These are phyloP conservation scores for Vitellaria paradoxa DNA, from an alignment of 179 eudicot species.

Conservation along the genomic window DNA sequence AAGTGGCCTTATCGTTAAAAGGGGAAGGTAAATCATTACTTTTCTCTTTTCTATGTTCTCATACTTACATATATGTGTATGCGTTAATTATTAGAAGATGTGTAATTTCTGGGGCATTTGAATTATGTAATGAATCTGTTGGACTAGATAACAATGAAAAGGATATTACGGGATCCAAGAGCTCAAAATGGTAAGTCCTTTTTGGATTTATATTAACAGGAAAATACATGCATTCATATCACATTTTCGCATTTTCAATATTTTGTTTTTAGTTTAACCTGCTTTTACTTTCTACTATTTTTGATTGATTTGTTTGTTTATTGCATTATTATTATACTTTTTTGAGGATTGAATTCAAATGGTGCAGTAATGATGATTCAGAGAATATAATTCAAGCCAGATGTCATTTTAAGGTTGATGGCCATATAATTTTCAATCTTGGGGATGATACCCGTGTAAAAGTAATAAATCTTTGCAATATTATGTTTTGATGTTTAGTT, in stretches of 20 bases:
- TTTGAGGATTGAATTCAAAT: not conserved
- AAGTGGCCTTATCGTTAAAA: conserved; percentile 16
- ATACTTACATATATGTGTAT: not conserved
- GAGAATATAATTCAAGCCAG: conserved; percentile 26
- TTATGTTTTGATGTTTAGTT: not conserved
- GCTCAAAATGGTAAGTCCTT: not conserved
- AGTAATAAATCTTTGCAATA: conserved; percentile 14
- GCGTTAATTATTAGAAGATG: not conserved
- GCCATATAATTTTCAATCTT: conserved; percentile 19
- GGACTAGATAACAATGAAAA: not conserved
- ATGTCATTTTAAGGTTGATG: conserved; percentile 33
- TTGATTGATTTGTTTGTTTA: not conserved
- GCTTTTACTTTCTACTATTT: not conserved
- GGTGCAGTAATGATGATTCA: not conserved
- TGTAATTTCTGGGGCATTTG: too few species aligned
- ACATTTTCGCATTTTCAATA: too few species aligned
- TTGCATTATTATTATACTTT: too few species aligned
- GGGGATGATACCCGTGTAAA: conserved; percentile 34
- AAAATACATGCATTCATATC: too few species aligned
- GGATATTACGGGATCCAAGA: not conserved
- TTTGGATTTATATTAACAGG: too few species aligned
- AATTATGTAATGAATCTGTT: not conserved
- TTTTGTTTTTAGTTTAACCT: too few species aligned
- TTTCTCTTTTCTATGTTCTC: too few species aligned
- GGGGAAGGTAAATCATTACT: not conserved